A percentile compares a stretch with the other conserved stretches of the same genome.
Conservation (phyloP, 2,329 filamentous ascomycete genomes). For the Aureobasidium namibiae region DNA sequence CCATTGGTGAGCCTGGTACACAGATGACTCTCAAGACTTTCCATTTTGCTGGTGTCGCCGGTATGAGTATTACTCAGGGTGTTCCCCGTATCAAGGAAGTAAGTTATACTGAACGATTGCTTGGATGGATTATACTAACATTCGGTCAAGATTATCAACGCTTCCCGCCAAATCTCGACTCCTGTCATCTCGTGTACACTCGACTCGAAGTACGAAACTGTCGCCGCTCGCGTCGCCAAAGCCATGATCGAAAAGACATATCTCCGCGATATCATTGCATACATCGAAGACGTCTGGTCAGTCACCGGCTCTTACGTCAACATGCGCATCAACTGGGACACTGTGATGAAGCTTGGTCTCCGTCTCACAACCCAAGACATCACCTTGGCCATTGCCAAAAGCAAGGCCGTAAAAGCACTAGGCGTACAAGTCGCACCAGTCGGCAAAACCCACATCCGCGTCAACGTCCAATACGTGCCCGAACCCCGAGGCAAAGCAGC, state of each 20-base stretch:
- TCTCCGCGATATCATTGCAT: slow-evolving; percentile 70
- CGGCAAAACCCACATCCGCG: slow-evolving; percentile 48
- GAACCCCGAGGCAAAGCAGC: slow-evolving; percentile 36
- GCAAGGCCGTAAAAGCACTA: slow-evolving; percentile 68
- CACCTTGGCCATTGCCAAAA: slow-evolving; percentile 63
- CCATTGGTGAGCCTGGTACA: slow-evolving; percentile 94
- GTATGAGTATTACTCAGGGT: slow-evolving; percentile 99
- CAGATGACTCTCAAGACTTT: slow-evolving; percentile 99
- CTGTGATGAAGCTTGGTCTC: slow-evolving; percentile 71
- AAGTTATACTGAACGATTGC: not conserved
- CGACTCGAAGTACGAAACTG: slow-evolving; percentile 63
- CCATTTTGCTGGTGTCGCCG: slow-evolving; percentile 98
- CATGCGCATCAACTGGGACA: slow-evolving; percentile 71
- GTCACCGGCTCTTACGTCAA: slow-evolving; percentile 65
- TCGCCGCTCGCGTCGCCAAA: slow-evolving; percentile 83
- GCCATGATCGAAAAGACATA: slow-evolving; percentile 92
- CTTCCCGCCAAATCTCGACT: slow-evolving; percentile 86
- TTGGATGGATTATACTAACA: not conserved
- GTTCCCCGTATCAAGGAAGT: slow-evolving; percentile 97
- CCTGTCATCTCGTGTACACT: slow-evolving; percentile 86
- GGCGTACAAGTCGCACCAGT: slow-evolving; percentile 21
- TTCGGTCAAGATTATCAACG: slow-evolving; percentile 72
- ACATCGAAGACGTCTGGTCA: slow-evolving; percentile 85
- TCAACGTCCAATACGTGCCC: slow-evolving; percentile 57
- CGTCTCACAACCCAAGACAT: slow-evolving; percentile 70